Conservation (phyloP, 805 yeast species). For the Lipomyces oligophaga region DNA sequence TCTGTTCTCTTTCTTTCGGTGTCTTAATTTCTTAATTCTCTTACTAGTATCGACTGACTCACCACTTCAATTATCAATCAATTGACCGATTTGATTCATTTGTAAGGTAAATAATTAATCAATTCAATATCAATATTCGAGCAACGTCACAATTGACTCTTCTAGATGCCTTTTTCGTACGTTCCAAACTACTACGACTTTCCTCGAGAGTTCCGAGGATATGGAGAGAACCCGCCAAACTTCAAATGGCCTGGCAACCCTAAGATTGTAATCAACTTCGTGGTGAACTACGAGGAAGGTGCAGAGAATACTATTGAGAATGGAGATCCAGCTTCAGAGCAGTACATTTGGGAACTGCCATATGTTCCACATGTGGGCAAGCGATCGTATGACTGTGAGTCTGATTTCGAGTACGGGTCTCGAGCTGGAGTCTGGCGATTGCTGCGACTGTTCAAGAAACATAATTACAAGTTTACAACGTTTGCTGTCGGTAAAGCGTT, state of each 20-base stretch:
- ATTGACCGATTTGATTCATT: too few relatives aligned
- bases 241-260: constrained; percentile 40
- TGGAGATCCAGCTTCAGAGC: constrained; percentile 36
- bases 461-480: constrained; percentile 37
- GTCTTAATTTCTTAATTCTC: too few relatives aligned
- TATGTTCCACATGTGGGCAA: constrained; percentile 28
- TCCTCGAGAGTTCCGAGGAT: constrained; percentile 36
- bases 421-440: constrained; percentile 40
- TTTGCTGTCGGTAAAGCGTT: constrained; percentile 43
- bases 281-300: constrained; percentile 40
- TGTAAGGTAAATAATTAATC: too few relatives aligned
- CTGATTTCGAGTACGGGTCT: constrained; percentile 40
- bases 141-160: too few relatives aligned
- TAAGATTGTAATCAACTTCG: constrained; percentile 37
- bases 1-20: too few relatives aligned
- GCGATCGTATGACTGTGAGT: constrained; percentile 36
- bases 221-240: constrained; percentile 36
- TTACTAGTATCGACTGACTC: too few relatives aligned
- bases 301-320: constrained; percentile 36
- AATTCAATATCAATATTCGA: too few relatives aligned
- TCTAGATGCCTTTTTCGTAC: constrained; percentile 12
- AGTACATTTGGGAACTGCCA: constrained; percentile 32
- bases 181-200: constrained; percentile 27
- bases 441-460: constrained; percentile 38
- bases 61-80: too few relatives aligned